Evolutionary conservation across 257 asterid genomes (phyloP), one percentile per base, ranked within the genome.

Genomic region (Cordia subcordata): DNA sequence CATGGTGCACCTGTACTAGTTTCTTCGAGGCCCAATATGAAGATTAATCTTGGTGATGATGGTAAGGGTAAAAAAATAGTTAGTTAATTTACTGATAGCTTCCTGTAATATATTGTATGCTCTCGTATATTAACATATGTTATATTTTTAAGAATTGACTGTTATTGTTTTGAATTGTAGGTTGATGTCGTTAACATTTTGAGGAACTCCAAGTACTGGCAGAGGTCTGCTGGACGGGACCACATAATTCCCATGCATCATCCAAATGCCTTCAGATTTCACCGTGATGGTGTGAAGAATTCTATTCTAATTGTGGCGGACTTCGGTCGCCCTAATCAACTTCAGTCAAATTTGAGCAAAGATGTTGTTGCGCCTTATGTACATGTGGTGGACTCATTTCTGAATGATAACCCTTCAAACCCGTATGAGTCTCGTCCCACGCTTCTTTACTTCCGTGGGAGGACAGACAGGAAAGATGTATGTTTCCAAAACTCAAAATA

Each of bases 351-450:
- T 64, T 78, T 91, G 22, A 75, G 83, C 21, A 91, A 91, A 81
- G 98, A 91, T 63, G 77, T 88, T 22, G 99, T 93, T 59, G 98
- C 95, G 44, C 98, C 98, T 15, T 91, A 91, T 40, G 87, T 79
- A 5, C 95, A 91, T 64, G 77, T 91, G 81, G 82, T 91, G 10
- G 88, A 84, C 44, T 68, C 98, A 11, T 91, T 75, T 60, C 38
- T 37, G 18, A 66, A 55, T 40, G 96, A 88, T 22, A 69, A 85
- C 47, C 55, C 13, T 32, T 63, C 78, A 37, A 82, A 84, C 72
- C 88, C 96, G 4, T 91, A 66, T 8, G 77, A 70, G 49, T 77
- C 93, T 64, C 96, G 96, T 46, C 68, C 64, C 52, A 85, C 82
- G 0, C 98, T 91, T 55, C 87, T 88, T 46, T 91, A 80, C 82